Percentiles rank a stretch among this genome's conserved stretches.
Conservation (phyloP, 257 asterid species). For the Henckelia pumila region DNA sequence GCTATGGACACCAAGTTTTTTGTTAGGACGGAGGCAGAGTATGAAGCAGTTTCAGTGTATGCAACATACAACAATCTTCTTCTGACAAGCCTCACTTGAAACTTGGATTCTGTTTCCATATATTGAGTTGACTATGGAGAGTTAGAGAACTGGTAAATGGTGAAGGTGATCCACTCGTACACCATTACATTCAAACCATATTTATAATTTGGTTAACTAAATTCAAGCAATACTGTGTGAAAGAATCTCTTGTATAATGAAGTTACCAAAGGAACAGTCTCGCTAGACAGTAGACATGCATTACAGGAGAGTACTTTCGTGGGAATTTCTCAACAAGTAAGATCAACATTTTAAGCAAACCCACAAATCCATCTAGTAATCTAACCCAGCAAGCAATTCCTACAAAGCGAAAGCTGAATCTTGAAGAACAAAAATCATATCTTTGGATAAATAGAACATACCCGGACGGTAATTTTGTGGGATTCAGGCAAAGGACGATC, state of each 20-base stretch:
- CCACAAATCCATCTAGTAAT: background rate
- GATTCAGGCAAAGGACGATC: constrained; percentile 85
- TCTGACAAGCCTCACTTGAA: no score
- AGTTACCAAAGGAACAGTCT: no score
- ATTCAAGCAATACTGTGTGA: background rate
- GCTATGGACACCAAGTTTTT: no score
- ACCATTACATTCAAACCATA: background rate
- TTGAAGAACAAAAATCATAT: background rate
- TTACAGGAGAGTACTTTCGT: background rate
- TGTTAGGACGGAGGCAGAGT: no score
- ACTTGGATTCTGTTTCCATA: no score
- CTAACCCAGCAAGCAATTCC: background rate
- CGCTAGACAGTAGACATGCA: background rate
- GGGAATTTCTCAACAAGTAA: background rate
- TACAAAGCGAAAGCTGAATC: background rate
- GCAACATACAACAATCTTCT: no score
- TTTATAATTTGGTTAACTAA: background rate
- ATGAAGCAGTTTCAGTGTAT: no score
- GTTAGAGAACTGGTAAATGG: no score
- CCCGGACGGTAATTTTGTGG: constrained; percentile 87
- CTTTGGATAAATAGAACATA: constrained; percentile 22
- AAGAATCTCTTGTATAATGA: background rate
- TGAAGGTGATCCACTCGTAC: background rate
- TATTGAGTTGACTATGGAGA: no score
- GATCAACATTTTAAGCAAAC: background rate